phyloP scores from a whole-genome alignment of 176 grass and related monocot genomes.

The Zea luxurians region DNA sequence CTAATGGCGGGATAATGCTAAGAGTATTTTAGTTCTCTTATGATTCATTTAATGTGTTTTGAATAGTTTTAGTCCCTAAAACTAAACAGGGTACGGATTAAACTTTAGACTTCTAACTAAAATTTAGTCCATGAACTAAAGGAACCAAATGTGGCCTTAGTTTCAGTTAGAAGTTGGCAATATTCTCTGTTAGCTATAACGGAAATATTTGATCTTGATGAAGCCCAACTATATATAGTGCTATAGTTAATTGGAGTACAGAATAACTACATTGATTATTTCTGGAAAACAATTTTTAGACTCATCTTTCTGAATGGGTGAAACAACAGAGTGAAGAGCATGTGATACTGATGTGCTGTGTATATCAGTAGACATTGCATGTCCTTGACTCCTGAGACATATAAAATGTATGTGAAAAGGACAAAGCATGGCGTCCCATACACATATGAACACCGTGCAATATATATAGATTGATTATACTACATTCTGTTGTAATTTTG shows the following conservation, averaged over 20 bases:
- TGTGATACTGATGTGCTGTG: neutral
- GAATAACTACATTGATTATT: neutral
- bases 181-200: neutral
- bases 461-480: no score
- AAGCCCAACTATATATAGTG: neutral
- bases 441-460: neutral
- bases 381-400: neutral
- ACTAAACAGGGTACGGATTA: no score
- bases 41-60: no score
- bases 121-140: no score
- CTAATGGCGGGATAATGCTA: no score
- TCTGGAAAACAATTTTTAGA: neutral
- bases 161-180: neutral
- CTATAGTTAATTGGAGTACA: neutral
- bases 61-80: no score
- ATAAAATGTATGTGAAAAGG: neutral
- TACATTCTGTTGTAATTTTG: neutral
- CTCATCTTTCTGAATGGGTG: neutral
- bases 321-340: neutral
- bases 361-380: neutral
- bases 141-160: no score
- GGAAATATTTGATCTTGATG: neutral
- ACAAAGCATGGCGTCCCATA: neutral
- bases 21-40: no score
- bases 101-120: no score